Base-by-base conservation (phyloP, 805 yeast genomes). In the Lachancea lanzarotensis region DNA sequence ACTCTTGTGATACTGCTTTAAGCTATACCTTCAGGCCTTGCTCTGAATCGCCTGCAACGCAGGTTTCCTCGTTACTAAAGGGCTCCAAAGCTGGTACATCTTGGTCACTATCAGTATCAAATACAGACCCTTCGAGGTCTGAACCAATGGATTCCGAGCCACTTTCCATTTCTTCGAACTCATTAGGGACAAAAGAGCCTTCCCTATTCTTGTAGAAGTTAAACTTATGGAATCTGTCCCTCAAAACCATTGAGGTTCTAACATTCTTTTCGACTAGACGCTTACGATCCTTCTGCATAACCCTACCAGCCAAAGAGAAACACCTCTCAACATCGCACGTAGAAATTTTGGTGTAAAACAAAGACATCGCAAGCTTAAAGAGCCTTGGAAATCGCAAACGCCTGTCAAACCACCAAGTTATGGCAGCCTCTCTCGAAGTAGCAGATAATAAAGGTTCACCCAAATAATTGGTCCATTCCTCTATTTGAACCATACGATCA, bases 261-360 rank as follows among this genome's bases (percentile, higher is more conserved):
- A 38, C n/a, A 30, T n/a, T 25, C 40, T 38, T 38, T 13, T 15
- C 11, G n/a, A 9, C 20, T 65, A 19, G 13, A 12, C 38, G 38
- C 35, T 19, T 38, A 18, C 35, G 27, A 29, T 38, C 15, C 25
- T 30, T 38, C 35, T 34, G 42, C 34, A 38, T 27, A 3, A 38
- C 42, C 20, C 22, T 32, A 5, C 11, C 35, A 13, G 19, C 35
- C 12, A 32, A 32, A n/a, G 35, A 32, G 6, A 32, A 32, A 7
- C 18, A n/a, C 35, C 19, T 32, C 31, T 32, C 19, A 6, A 32
- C 35, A 32, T 32, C 35, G 16, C 17, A 15, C 5, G 18, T 32
- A 13, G 19, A 11, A 5, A 32, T 16, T 16, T 32, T 32, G 35
- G 35, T 32, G 44, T 44, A 40, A 20, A 22, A 34, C 7, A 39